Evolutionary conservation across 192 early-diverging fungal genomes (phyloP), one percentile per base, ranked within the genome.

Genomic region (Thamnidium elegans): DNA sequence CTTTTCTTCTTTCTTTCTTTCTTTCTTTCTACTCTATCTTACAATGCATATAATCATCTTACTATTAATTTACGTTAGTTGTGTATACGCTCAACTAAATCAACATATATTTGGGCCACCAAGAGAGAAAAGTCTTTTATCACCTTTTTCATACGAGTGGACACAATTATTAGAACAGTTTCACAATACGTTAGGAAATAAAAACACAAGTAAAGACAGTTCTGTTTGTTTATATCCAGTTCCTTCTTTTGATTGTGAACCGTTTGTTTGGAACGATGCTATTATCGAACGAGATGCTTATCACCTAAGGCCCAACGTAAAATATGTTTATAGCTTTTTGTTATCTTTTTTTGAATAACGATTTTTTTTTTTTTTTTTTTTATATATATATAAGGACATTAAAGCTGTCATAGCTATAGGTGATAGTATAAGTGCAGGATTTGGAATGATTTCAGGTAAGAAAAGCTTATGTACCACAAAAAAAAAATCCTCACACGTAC

Each of bases 341-440:
- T 11, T 19, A 36, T 45, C 10, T 26, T 26, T 26, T 26, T 26
- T 26, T 43, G 13, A 13, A 15, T 63, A 43, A 20, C 26, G 7
- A 10, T 15, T 32, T 50, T 26, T 36, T 19, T 55, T 46, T 31
- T n/a, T n/a, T n/a, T n/a, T n/a, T n/a, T n/a, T n/a, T n/a, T n/a
- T n/a, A n/a, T n/a, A n/a, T n/a, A 47, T 21, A 21, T 26, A 42
- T 23, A 14, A 81, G 79, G 82, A 84, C 26, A 79, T 84, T 31
- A 75, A 76, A 71, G 65, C 72, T 11, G 72, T 84, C 20, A 69
- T 78, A 14, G 73, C 78, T 15, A 66, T 84, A 8, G 82, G 82
- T 21, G 82, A 84, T 53, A 79, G 77, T 26, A 81, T 84, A 36
- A 68, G 78, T 14, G 82, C 82, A n/a, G 82, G 82, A 34, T 84